phyloP scores from a whole-genome alignment of 306 rosid species.

The Cyamopsis tetragonoloba region DNA sequence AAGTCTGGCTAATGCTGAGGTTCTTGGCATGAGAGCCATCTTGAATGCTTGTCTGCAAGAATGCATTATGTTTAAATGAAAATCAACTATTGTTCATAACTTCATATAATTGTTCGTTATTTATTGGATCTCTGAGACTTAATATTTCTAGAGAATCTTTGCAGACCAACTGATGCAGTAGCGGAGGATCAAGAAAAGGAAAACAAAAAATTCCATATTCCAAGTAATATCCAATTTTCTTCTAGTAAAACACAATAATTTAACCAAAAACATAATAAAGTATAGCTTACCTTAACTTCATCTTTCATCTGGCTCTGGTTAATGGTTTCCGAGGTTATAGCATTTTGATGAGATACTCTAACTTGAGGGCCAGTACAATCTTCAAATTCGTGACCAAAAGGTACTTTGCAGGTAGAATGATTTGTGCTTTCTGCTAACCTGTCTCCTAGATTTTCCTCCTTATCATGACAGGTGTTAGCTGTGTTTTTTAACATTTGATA shows the following conservation, averaged over 20 bases:
- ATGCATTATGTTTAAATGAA: slow-evolving; percentile 12
- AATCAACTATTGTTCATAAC: too few relatives aligned
- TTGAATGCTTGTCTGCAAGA: slow-evolving; percentile 49
- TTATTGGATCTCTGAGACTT: background rate
- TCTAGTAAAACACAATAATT: background rate
- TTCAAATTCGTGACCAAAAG: slow-evolving; percentile 17
- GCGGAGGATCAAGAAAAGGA: slow-evolving; percentile 1
- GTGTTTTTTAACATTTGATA: slow-evolving; percentile 23
- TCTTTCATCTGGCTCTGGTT: slow-evolving; percentile 38
- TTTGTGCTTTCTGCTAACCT: slow-evolving; percentile 34
- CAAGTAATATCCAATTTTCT: background rate
- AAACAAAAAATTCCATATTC: background rate
- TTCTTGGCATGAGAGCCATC: slow-evolving; percentile 28
- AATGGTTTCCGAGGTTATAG: slow-evolving; percentile 27
- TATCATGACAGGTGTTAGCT: slow-evolving; percentile 29
- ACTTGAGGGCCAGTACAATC: slow-evolving; percentile 26
- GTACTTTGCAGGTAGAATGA: slow-evolving; percentile 27
- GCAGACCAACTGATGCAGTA: slow-evolving; percentile 10
- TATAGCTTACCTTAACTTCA: slow-evolving; percentile 45
- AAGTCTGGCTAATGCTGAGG: slow-evolving; percentile 23
- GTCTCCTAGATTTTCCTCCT: slow-evolving; percentile 23
- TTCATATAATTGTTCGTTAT: background rate
- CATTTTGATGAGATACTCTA: slow-evolving; percentile 31
- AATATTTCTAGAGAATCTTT: background rate
- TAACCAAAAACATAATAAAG: slow-evolving; percentile 3